phyloP scores from a whole-genome alignment of 2,329 filamentous ascomycete species.

The Fusarium begoniae region DNA sequence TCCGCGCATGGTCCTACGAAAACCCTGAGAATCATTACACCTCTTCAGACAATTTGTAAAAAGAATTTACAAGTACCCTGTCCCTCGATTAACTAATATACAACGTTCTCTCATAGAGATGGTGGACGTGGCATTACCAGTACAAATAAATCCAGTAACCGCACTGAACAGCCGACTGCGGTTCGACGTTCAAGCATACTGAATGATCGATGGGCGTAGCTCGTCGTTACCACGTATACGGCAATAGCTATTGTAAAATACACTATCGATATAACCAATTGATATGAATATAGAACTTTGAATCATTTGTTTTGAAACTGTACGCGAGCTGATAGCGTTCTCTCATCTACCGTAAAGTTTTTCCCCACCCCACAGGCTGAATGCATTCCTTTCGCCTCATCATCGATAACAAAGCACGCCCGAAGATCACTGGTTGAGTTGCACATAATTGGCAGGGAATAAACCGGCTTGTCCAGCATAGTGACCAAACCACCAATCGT shows the following conservation, averaged over 20 bases:
- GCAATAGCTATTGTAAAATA: neutral
- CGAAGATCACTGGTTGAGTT: slow-evolving; percentile 55
- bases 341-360: slow-evolving; percentile 35
- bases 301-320: slow-evolving; percentile 16
- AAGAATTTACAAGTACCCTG: slow-evolving; percentile 14
- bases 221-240: neutral
- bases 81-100: neutral
- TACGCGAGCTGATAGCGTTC: slow-evolving; percentile 36
- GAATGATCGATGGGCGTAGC: neutral
- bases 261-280: slow-evolving; percentile 5
- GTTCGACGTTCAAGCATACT: neutral
- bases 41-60: slow-evolving; percentile 9
- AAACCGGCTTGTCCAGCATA: slow-evolving; percentile 82
- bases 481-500: slow-evolving; percentile 98
- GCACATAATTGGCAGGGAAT: slow-evolving; percentile 81
- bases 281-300: slow-evolving; percentile 5
- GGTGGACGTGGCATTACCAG: neutral
- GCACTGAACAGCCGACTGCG: neutral
- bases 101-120: slow-evolving; percentile 2
- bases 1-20: neutral
- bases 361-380: slow-evolving; percentile 10
- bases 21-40: neutral
- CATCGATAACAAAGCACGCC: neutral
- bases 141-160: neutral
- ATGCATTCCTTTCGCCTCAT: slow-evolving; percentile 6